phyloP scores from a whole-genome alignment of 805 yeast species.

The Kodamaea neixiangensis region DNA sequence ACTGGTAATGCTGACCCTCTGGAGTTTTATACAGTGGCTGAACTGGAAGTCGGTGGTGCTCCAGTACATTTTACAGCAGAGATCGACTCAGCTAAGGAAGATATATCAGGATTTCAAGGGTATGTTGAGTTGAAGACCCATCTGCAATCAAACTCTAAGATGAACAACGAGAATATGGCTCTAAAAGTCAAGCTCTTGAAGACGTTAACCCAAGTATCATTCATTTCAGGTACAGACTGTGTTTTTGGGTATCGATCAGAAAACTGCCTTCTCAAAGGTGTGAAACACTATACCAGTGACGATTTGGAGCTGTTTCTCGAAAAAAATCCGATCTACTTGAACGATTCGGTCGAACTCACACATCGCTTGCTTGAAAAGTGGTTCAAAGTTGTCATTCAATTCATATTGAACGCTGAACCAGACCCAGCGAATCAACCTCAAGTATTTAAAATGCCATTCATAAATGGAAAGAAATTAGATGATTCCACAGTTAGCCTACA shows the following conservation, averaged over 20 bases:
- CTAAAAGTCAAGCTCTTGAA: conserved; percentile 9
- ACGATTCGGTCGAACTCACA: conserved; percentile 3
- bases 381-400: neutral
- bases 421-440: neutral
- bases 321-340: conserved; percentile 4
- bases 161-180: conserved; percentile 1
- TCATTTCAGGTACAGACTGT: conserved; percentile 3
- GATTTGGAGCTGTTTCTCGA: neutral
- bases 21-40: conserved; percentile 19
- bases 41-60: conserved; percentile 13
- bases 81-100: conserved; percentile 17
- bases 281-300: conserved; percentile 3
- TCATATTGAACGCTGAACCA: conserved; percentile 1
- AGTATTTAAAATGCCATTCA: conserved; percentile 4
- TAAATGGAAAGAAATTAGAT: neutral
- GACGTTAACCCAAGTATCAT: conserved; percentile 7
- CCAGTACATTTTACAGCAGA: conserved; percentile 25
- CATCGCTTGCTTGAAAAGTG: conserved; percentile 4
- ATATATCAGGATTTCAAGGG: conserved; percentile 9
- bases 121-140: conserved; percentile 30
- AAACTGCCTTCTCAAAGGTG: conserved; percentile 9
- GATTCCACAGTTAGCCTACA: neutral
- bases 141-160: conserved; percentile 8
- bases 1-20: conserved; percentile 10
- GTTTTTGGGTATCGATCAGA: conserved; percentile 9